Conservation (phyloP, 106 monocot species). For the Iris macrosiphon region DNA sequence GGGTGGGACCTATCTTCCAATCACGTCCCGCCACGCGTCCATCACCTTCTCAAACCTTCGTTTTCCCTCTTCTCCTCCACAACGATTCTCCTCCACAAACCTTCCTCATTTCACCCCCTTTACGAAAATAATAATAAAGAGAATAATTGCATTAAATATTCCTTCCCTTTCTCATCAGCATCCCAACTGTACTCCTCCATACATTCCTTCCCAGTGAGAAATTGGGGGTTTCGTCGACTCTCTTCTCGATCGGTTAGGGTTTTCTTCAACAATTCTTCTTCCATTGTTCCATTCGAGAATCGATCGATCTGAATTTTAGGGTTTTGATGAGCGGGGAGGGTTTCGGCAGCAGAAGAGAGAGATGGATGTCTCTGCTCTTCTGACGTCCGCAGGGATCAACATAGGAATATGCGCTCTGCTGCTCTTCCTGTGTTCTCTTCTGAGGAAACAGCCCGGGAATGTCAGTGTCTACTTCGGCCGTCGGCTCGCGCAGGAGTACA, state of each 20-base stretch:
- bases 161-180: no score
- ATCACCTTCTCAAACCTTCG: no score
- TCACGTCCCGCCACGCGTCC: no score
- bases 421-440: conserved; percentile 58
- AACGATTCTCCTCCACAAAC: no score
- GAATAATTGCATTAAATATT: no score
- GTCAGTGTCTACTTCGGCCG: conserved; percentile 56
- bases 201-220: no score
- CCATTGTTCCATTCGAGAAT: not conserved
- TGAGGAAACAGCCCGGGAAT: conserved; percentile 79
- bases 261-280: not conserved
- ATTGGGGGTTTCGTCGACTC: no score
- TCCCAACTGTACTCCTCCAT: no score
- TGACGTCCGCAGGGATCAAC: conserved; percentile 90
- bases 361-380: conserved; percentile 72
- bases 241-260: not conserved
- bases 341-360: not conserved
- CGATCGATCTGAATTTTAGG: not conserved
- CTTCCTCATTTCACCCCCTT: no score
- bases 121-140: no score
- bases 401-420: conserved; percentile 54
- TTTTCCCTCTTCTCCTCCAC: no score
- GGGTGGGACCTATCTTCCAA: no score
- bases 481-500: conserved; percentile 38
- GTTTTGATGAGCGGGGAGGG: not conserved